Conservation (phyloP, 2,329 filamentous ascomycete species). For the Pseudocercospora fijiensis region DNA sequence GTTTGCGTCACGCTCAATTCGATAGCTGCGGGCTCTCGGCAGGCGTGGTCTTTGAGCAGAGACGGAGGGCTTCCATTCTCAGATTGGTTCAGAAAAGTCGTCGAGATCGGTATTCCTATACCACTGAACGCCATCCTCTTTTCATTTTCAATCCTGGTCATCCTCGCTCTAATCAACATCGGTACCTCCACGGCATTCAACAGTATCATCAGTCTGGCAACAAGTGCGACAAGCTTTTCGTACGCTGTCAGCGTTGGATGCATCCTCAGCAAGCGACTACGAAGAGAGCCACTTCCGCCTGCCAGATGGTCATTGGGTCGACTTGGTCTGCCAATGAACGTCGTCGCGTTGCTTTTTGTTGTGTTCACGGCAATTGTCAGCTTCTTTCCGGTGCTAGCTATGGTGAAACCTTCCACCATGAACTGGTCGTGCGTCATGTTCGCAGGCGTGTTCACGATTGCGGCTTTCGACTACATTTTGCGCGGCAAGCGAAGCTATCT, state of each 20-base stretch:
- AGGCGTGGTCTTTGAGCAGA: conserved; percentile 44
- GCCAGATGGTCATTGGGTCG: conserved; percentile 20
- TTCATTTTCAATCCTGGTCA: conserved; percentile 21
- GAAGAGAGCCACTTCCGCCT: conserved; percentile 19
- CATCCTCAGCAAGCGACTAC: conserved; percentile 18
- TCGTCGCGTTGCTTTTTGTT: conserved; percentile 16
- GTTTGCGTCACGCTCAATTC: conserved; percentile 27
- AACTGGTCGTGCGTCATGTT: conserved; percentile 28
- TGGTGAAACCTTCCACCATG: conserved; percentile 20
- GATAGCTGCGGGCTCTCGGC: conserved; percentile 41
- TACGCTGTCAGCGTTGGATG: conserved; percentile 23
- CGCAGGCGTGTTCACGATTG: conserved; percentile 18
- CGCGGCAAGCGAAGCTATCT: conserved; percentile 17
- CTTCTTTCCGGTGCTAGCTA: conserved; percentile 24
- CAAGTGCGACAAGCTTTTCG: conserved; percentile 14
- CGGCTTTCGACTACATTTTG: conserved; percentile 13
- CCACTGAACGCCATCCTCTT: conserved; percentile 27
- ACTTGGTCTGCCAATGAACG: conserved; percentile 17
- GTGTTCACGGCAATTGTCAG: conserved; percentile 17
- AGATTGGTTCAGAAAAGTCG: conserved; percentile 14
- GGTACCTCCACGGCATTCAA: conserved; percentile 42
- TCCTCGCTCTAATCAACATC: conserved; percentile 38
- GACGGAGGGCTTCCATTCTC: conserved; percentile 44
- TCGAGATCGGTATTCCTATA: conserved; percentile 19
- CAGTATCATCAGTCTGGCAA: conserved; percentile 41